phyloP scores from a whole-genome alignment of 2,329 filamentous ascomycete species.

The Claviceps africana region DNA sequence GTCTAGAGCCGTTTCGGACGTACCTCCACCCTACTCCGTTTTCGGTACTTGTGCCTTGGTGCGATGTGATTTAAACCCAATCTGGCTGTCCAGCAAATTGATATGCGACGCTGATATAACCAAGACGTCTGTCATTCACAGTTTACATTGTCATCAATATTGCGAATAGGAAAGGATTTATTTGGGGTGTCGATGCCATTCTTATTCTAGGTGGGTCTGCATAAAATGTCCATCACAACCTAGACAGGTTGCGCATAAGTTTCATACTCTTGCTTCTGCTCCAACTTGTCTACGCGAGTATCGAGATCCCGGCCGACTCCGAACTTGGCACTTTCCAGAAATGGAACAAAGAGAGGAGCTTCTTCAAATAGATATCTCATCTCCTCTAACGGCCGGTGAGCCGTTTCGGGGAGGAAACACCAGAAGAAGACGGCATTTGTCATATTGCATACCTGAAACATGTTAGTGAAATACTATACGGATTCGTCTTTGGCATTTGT shows the following conservation, averaged over 20 bases:
- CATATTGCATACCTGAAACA: not conserved
- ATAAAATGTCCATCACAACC: not conserved
- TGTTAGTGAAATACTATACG: not conserved
- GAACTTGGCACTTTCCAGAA: not conserved
- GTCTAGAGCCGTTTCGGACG: too few species aligned
- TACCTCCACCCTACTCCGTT: too few species aligned
- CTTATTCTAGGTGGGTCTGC: not conserved
- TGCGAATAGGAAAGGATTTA: too few species aligned
- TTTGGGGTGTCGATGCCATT: too few species aligned
- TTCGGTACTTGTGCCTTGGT: too few species aligned
- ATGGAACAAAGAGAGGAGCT: not conserved
- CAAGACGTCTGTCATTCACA: too few species aligned
- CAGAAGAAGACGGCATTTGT: not conserved
- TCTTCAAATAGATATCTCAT: not conserved
- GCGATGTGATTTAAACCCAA: too few species aligned
- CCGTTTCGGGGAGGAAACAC: not conserved
- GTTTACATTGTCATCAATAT: too few species aligned
- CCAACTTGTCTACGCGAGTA: not conserved
- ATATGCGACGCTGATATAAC: too few species aligned
- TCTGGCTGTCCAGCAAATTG: too few species aligned
- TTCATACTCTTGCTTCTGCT: not conserved
- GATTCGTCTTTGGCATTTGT: too few species aligned
- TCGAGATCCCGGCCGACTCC: not conserved
- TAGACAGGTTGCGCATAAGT: not conserved
- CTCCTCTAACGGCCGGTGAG: not conserved